These are phyloP conservation scores for Claviceps sp. DNA, from an alignment of 2,329 filamentous ascomycete species.

Conservation along the genomic window DNA sequence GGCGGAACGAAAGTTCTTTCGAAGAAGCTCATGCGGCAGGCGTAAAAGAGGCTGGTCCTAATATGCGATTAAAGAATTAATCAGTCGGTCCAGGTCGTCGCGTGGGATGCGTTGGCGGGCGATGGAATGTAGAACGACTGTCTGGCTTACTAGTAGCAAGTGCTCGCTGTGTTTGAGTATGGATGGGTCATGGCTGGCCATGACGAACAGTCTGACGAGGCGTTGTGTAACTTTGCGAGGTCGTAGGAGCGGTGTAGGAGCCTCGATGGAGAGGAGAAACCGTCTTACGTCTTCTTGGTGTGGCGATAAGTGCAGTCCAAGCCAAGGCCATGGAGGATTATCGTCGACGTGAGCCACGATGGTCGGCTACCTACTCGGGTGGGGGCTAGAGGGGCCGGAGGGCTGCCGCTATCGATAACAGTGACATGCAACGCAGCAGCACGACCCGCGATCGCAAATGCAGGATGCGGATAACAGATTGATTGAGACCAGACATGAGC, in stretches of 20 bases:
- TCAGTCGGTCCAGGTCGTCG: background rate
- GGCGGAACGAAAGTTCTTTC: constrained; percentile 84
- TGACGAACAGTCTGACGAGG: constrained; percentile 17
- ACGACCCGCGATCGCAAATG: background rate
- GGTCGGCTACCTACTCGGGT: background rate
- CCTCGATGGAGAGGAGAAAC: too few species aligned
- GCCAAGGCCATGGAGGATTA: too few species aligned
- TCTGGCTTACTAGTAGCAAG: constrained; percentile 50
- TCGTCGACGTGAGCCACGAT: background rate
- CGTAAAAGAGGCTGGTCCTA: constrained; percentile 91
- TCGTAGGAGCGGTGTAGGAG: too few species aligned
- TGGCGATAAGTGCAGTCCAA: too few species aligned
- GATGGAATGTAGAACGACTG: background rate
- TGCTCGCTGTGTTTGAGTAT: constrained; percentile 65
- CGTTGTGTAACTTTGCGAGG: background rate
- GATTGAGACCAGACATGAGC: too few species aligned
- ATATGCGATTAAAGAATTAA: too few species aligned
- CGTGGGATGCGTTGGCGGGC: background rate
- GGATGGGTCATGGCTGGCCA: constrained; percentile 48
- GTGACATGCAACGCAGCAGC: background rate
- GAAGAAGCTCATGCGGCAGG: constrained; percentile 80
- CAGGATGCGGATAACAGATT: too few species aligned
- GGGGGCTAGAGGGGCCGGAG: background rate
- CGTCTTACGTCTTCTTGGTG: too few species aligned
- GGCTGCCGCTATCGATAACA: background rate